phyloP scores from a whole-genome alignment of 495 filamentous ascomycete genomes.

The Tuber borchii region DNA sequence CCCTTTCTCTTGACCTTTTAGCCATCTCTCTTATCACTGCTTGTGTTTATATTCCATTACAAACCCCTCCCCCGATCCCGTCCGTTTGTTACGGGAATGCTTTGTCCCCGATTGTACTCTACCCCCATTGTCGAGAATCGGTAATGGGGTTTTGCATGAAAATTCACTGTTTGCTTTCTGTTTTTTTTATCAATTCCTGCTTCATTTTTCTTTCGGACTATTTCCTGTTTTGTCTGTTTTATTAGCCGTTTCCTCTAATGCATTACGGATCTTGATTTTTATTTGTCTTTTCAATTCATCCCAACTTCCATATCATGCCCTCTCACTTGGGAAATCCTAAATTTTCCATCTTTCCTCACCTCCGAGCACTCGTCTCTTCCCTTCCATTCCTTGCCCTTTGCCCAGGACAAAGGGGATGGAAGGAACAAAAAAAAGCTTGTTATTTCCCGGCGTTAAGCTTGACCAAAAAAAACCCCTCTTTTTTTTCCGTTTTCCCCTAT shows the following conservation, averaged over 20 bases:
- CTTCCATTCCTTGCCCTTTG: not conserved
- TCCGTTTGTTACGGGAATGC: not conserved
- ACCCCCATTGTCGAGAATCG: not conserved
- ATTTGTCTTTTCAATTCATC: not conserved
- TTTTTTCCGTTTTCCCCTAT: slow-evolving; percentile 20
- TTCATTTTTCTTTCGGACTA: not conserved
- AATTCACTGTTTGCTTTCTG: not conserved
- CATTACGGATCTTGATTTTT: not conserved
- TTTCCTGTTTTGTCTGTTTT: not conserved
- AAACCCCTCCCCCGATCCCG: not conserved
- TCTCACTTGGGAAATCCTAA: not conserved
- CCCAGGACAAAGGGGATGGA: not conserved
- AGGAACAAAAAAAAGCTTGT: not conserved
- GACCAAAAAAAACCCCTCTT: slow-evolving; percentile 5
- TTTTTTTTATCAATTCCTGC: not conserved
- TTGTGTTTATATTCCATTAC: slow-evolving; percentile 1
- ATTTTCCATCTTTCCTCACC: not conserved
- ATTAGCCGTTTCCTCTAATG: not conserved
- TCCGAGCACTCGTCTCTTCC: not conserved
- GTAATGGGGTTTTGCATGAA: slow-evolving; percentile 1
- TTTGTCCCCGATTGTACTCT: not conserved
- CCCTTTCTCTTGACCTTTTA: not conserved
- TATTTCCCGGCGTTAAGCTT: not conserved
- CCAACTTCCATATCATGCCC: not conserved
- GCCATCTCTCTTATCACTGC: not conserved